Conservation (phyloP, 805 yeast genomes). For the Wickerhamomyces silvicola region DNA sequence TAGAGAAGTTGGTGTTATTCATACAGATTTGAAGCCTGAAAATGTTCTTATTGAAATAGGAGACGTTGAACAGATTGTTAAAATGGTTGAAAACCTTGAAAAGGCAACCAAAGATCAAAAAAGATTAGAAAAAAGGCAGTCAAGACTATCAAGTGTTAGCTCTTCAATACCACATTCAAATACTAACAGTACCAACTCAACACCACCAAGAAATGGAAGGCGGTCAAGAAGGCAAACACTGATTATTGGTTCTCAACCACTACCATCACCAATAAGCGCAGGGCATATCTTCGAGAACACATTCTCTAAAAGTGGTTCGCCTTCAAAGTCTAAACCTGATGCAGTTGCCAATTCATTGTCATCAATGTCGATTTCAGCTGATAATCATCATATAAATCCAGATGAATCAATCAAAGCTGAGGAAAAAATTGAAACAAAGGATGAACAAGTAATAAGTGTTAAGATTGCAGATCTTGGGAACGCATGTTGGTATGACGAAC, state of each 20-base stretch:
- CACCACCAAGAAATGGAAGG: conserved; percentile 25
- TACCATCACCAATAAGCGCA: conserved; percentile 80
- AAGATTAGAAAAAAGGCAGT: conserved; percentile 33
- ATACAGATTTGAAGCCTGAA: conserved; percentile 70
- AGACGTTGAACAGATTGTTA: conserved; percentile 73
- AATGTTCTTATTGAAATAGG: conserved; percentile 75
- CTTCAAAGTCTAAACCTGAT: conserved; percentile 15
- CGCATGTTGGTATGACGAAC: conserved; percentile 66
- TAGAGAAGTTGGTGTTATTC: conserved; percentile 67
- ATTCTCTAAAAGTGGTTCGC: conserved; percentile 4
- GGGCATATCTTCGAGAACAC: conserved; percentile 23
- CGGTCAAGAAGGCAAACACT: conserved; percentile 66
- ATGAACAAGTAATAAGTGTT: conserved; percentile 56
- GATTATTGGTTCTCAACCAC: conserved; percentile 87
- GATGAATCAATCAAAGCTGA: background rate
- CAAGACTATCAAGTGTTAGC: conserved; percentile 19
- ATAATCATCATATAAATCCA: too few relatives aligned
- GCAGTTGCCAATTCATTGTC: conserved; percentile 32
- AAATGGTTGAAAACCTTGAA: conserved; percentile 57
- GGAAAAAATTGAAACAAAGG: conserved; percentile 3
- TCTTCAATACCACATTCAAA: conserved; percentile 9
- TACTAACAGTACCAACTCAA: conserved; percentile 15
- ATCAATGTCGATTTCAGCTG: conserved; percentile 30
- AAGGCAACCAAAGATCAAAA: conserved; percentile 39
- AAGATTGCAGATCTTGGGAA: conserved; percentile 94